Base-by-base conservation (phyloP, 2,329 filamentous ascomycete genomes). In the Cladosporium sp. region DNA sequence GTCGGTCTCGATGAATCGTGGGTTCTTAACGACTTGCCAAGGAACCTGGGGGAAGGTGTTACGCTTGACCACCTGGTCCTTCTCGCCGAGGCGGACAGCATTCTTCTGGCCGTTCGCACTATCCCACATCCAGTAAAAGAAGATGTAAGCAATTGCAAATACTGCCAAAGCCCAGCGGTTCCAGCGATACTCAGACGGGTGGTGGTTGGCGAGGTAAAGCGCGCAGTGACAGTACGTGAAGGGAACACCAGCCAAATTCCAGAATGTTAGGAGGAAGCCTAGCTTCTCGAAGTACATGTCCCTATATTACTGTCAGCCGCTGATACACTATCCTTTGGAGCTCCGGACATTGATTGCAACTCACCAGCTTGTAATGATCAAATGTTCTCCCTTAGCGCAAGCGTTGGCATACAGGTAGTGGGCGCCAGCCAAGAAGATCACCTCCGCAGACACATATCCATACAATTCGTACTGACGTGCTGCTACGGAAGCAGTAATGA, bases 251-350 rank as follows among this genome's bases (percentile, higher is more conserved):
- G 92, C 91, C 72, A 96, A 80, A 76, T 96, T 96, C 92, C 92
- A 96, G 84, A 96, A 96, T 74, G 94, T 95, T 65, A 96, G 84
- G 91, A 96, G 96, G 80, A 96, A 96, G 54, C 92, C 92, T 84
- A 90, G 92, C 77, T 96, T 96, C 80, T 96, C 92, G 69, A 91
- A 93, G 80, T 95, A 96, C 88, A 96, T 96, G 69, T 96, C 92
- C 86, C 92, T 96, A 50, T 17, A 20, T n/a, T 30, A 5, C 19
- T 12, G 12, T 51, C n/a, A 51, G 49, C 8, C 3, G 14, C 12
- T 12, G 17, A 15, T 28, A 1, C n/a, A n/a, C n/a, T n/a, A n/a
- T n/a, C n/a, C n/a, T n/a, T n/a, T n/a, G n/a, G n/a, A n/a, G n/a
- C n/a, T n/a, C n/a, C n/a, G n/a, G n/a, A n/a, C n/a, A n/a, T n/a